These are phyloP conservation scores for Cryphonectria carpinicola DNA, from an alignment of 2,329 filamentous ascomycete species.

Conservation along the genomic window DNA sequence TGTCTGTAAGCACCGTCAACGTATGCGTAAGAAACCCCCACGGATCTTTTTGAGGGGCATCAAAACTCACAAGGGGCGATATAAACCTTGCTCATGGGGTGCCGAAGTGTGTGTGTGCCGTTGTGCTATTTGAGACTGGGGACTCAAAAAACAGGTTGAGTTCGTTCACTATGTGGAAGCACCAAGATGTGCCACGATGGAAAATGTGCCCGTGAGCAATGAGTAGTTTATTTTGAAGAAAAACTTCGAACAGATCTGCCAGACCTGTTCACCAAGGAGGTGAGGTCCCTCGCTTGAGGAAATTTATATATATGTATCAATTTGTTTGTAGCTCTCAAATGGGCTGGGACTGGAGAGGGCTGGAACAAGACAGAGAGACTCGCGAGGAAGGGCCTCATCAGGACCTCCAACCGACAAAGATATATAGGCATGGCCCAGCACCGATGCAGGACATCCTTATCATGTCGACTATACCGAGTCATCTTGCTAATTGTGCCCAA, in stretches of 20 bases:
- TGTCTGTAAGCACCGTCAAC: slow-evolving; percentile 2
- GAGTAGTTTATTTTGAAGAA: background rate
- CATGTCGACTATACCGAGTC: background rate
- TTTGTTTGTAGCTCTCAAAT: background rate
- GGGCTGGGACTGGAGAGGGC: background rate
- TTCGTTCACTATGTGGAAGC: background rate
- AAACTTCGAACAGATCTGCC: background rate
- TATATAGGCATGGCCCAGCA: background rate
- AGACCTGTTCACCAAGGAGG: background rate
- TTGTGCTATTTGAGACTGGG: background rate
- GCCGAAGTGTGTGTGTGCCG: background rate
- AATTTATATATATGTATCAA: background rate
- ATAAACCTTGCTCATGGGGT: slow-evolving; percentile 8
- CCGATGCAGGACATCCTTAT: slow-evolving; percentile 16
- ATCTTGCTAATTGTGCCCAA: background rate
- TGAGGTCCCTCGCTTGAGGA: background rate
- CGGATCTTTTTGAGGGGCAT: background rate
- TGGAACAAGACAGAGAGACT: background rate
- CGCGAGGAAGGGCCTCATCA: background rate
- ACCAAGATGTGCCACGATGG: background rate
- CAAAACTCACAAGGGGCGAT: slow-evolving; percentile 11
- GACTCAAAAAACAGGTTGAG: background rate
- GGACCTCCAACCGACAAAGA: background rate
- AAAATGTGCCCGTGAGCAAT: background rate
- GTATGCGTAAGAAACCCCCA: background rate